phyloP scores from a whole-genome alignment of 2,329 filamentous ascomycete species.

The Colletotrichum truncatum region DNA sequence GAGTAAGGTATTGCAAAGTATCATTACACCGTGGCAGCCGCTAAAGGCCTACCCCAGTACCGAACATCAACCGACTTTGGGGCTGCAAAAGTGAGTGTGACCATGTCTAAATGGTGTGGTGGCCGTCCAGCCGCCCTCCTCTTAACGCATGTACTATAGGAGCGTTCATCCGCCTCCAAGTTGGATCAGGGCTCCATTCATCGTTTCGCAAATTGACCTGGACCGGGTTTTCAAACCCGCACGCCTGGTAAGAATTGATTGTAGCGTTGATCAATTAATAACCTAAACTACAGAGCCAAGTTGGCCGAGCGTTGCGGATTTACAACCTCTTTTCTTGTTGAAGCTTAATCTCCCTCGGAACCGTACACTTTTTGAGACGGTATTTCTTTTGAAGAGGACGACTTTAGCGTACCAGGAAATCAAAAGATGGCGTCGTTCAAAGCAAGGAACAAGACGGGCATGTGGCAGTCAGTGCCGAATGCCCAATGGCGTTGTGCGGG shows the following conservation, averaged over 20 bases:
- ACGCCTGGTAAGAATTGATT: conserved; percentile 15
- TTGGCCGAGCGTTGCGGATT: conserved; percentile 9
- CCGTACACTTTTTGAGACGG: conserved; percentile 34
- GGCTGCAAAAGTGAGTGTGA: conserved; percentile 19
- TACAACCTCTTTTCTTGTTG: conserved; percentile 47
- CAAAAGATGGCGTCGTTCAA: neutral
- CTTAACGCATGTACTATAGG: conserved; percentile 18
- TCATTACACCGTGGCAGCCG: neutral
- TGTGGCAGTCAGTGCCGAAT: conserved; percentile 20
- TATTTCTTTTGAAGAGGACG: neutral
- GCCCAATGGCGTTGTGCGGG: conserved; percentile 22
- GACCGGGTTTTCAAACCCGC: neutral
- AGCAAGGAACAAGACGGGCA: conserved; percentile 18
- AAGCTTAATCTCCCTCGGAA: neutral
- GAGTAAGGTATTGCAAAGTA: conserved; percentile 1
- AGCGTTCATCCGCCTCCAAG: conserved; percentile 23
- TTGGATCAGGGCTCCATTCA: conserved; percentile 7
- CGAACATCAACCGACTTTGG: neutral
- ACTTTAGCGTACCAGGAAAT: neutral
- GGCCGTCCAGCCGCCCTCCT: conserved; percentile 3
- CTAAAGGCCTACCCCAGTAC: neutral
- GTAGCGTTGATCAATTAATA: conserved; percentile 21
- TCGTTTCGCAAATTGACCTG: neutral
- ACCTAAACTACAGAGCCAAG: conserved; percentile 12
- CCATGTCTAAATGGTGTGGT: conserved; percentile 16